These are phyloP conservation scores for Fragaria nilgerrensis DNA, from an alignment of 306 rosid species.

Conservation along the genomic window DNA sequence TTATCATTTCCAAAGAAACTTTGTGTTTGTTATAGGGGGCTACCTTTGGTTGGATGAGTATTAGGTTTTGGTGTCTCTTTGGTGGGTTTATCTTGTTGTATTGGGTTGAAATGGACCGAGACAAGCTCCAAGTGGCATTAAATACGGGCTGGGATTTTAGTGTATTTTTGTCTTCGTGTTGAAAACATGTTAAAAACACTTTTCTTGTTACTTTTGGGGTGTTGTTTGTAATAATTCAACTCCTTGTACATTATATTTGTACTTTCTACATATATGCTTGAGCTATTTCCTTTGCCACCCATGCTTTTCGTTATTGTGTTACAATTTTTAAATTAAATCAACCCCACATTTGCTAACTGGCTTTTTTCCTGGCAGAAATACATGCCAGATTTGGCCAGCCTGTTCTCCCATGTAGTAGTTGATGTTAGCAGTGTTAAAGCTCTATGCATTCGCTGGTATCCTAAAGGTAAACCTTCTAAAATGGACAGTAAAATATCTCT, in stretches of 20 bases:
- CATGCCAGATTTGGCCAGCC: conserved; percentile 89
- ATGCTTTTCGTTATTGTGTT: not conserved
- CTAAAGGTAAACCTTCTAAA: conserved; percentile 51
- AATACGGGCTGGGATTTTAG: not conserved
- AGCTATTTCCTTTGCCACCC: not conserved
- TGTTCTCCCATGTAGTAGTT: conserved; percentile 90
- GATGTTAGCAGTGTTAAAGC: conserved; percentile 94
- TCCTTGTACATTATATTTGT: no score
- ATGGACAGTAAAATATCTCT: not conserved
- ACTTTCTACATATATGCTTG: not conserved
- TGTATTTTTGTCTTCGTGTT: not conserved
- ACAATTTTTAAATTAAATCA: not conserved
- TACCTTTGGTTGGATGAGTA: not conserved
- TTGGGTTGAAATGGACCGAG: not conserved
- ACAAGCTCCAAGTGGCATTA: not conserved
- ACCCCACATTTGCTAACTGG: conserved; percentile 10
- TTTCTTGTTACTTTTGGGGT: not conserved
- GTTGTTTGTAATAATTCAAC: no score
- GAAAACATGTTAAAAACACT: not conserved
- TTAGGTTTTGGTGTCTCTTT: not conserved
- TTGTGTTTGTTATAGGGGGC: not conserved
- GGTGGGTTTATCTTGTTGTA: not conserved
- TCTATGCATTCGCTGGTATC: conserved; percentile 90
- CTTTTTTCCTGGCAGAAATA: conserved; percentile 61
- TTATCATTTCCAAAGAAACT: no score